Evolutionary conservation across 108 stramenopile species (phyloP), one percentile per base, ranked within the genome.

Genomic region (Chaetoceros muelleri): DNA sequence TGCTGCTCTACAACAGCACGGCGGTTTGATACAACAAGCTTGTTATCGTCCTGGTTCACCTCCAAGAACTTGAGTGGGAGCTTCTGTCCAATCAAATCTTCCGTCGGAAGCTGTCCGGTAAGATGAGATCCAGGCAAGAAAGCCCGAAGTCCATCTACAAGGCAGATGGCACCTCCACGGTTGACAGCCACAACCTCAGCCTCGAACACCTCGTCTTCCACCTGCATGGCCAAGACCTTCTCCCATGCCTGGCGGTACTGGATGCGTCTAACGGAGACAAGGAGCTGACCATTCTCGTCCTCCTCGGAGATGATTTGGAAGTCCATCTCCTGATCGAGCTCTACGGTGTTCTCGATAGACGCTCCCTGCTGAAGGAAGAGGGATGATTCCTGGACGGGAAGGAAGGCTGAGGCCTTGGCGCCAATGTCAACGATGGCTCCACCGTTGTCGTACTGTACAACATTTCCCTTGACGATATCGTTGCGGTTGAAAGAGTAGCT

Each of bases 61-160:
- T 94, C 95, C 30, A 97, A 73, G 78, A 95, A 95, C 64, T 95
- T 96, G 55, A 96, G 78, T 17, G 78, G 79, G 22, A 96, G 61
- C 5, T 24, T 81, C 50, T 82, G 60, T 31, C 97, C 97, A 55
- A 98, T 70, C 24, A 93, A 52, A 18, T 91, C 90, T 21, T 96
- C 95, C 46, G 81, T 84, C 34, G 94, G 84, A 19, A 87, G 66
- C 50, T 79, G 81, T 47, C 93, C 92, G 13, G 85, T 76, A 19
- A 96, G 65, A 62, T 98, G 97, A 5, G 89, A 91, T 55, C 97
- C 95, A 25, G 97, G 97, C 29, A 98, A 62, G 70, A 98, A 98
- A 46, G 91, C 94, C 27, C 94, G 75, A 16, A 96, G 73, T 49
- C 97, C 96, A 61, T 95, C 76, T 0, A 95, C 88, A 27, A 87